These are phyloP conservation scores for Bruguiera gymnorhiza DNA, from an alignment of 345 rosid genomes.

Conservation along the genomic window DNA sequence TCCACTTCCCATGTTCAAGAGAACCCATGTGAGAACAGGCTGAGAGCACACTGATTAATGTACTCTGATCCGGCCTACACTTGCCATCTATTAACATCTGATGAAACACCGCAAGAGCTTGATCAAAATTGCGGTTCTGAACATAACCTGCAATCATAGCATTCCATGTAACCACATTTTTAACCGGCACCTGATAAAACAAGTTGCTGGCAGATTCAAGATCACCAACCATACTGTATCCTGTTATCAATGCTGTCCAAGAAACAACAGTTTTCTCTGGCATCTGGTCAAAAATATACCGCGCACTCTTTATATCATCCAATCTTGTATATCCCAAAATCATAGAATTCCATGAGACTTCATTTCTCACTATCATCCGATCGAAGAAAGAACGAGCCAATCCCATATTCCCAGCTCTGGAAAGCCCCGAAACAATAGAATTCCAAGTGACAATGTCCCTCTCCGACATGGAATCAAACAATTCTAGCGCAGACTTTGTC, in stretches of 20 bases:
- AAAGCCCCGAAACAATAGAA: constrained; percentile 24
- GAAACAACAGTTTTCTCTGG: constrained; percentile 28
- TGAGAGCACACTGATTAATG: constrained; percentile 28
- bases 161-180: constrained; percentile 30
- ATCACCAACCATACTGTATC: constrained; percentile 19
- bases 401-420: constrained; percentile 26
- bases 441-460: constrained; percentile 27
- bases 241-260: constrained; percentile 29
- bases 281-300: constrained; percentile 20
- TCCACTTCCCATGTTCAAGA: constrained; percentile 41
- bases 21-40: constrained; percentile 40
- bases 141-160: constrained; percentile 33
- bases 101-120: constrained; percentile 28
- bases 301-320: constrained; percentile 23
- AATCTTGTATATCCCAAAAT: constrained; percentile 20
- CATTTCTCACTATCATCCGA: constrained; percentile 28
- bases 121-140: constrained; percentile 31
- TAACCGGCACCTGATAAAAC: constrained; percentile 25
- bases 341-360: constrained; percentile 24
- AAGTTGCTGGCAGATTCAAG: constrained; percentile 19
- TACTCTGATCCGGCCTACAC: constrained; percentile 42
- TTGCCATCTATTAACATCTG: constrained; percentile 25
- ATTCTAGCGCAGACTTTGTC: constrained; percentile 10
- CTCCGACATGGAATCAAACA: constrained; percentile 32
- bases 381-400: constrained; percentile 21